Evolutionary conservation across 2,329 filamentous ascomycete genomes (phyloP), one percentile per base, ranked within the genome.

Genomic region (Parastagonospora avenae): DNA sequence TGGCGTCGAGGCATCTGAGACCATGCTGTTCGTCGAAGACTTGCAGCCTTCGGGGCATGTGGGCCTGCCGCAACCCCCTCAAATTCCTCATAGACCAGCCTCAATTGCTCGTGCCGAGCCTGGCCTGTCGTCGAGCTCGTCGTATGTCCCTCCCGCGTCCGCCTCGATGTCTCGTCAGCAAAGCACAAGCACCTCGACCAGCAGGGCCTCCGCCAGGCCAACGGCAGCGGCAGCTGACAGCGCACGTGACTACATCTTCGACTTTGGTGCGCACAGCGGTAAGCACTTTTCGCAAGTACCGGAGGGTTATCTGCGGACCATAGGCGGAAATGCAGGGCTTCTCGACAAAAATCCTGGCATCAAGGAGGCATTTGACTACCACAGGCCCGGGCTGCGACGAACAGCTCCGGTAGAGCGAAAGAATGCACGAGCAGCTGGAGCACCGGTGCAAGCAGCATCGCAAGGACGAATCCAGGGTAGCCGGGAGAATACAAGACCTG

Each of bases 321-420:
- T 66, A 28, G 60, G 57, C 19, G 62, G 63, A 8, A 57, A 64
- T 42, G 38, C 62, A n/a, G 50, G 54, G 29, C 41, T 54, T 24
- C 62, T 60, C 31, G 55, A 54, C 39, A 59, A 54, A 19, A 57
- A 65, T 27, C 59, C 51, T 14, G 60, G 58, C 15, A 31, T 64
- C 8, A 47, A 54, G 19, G 62, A 64, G 19, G 63, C 63, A 10
- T 65, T 63, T 30, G 63, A 66, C n/a, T 60, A 58, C 44, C 52
- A 62, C 42, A 57, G 57, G 14, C 62, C 63, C 19, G 58, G 58
- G 5, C 46, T 60, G 42, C 54, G 57, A 29, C 51, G 56, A 29
- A 50, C 44, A 10, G 48, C 29, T 4, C 41, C 50, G 32, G 39
- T 36, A 16, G 11, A 29, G 8, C 36, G 42, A 10, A 35, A 48